These are phyloP conservation scores for Metschnikowia continentalis DNA, from an alignment of 805 yeast genomes.

Conservation along the genomic window DNA sequence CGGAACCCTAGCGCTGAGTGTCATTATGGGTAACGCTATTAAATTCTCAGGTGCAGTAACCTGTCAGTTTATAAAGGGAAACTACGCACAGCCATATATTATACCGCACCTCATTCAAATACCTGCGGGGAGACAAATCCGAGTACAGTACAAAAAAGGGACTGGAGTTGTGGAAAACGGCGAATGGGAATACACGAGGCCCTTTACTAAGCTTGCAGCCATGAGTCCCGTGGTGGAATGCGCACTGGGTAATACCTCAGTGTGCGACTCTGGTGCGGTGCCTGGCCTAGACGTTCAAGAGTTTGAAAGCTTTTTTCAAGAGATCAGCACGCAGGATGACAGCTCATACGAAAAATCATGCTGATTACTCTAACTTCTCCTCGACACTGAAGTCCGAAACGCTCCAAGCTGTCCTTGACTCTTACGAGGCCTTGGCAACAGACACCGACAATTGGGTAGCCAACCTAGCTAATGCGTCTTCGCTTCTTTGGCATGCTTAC, in stretches of 20 bases:
- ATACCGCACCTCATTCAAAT: slow-evolving; percentile 11
- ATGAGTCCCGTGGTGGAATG: slow-evolving; percentile 15
- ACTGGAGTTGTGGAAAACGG: slow-evolving; percentile 9
- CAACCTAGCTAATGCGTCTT: slow-evolving; percentile 80
- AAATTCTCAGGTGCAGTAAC: slow-evolving; percentile 13
- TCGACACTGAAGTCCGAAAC: slow-evolving; percentile 46
- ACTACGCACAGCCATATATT: slow-evolving; percentile 15
- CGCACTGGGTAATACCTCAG: slow-evolving; percentile 8
- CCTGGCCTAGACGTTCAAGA: slow-evolving; percentile 4
- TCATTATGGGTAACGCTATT: slow-evolving; percentile 6
- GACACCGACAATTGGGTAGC: slow-evolving; percentile 83
- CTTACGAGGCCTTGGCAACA: slow-evolving; percentile 60
- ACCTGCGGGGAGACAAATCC: slow-evolving; percentile 11
- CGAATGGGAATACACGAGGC: slow-evolving; percentile 10
- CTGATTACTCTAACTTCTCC: slow-evolving; percentile 62
- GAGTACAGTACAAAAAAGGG: not conserved
- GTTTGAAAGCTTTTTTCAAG: slow-evolving; percentile 1
- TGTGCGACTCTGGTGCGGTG: slow-evolving; percentile 10
- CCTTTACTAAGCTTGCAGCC: slow-evolving; percentile 9
- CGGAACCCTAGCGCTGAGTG: slow-evolving; percentile 7
- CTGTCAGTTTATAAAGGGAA: slow-evolving; percentile 9
- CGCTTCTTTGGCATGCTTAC: slow-evolving; percentile 86
- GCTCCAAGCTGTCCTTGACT: slow-evolving; percentile 52
- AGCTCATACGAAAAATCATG: slow-evolving; percentile 45
- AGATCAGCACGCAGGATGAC: slow-evolving; percentile 4